Conservation (phyloP, 306 rosid genomes). For the Herpetospermum pedunculosum region DNA sequence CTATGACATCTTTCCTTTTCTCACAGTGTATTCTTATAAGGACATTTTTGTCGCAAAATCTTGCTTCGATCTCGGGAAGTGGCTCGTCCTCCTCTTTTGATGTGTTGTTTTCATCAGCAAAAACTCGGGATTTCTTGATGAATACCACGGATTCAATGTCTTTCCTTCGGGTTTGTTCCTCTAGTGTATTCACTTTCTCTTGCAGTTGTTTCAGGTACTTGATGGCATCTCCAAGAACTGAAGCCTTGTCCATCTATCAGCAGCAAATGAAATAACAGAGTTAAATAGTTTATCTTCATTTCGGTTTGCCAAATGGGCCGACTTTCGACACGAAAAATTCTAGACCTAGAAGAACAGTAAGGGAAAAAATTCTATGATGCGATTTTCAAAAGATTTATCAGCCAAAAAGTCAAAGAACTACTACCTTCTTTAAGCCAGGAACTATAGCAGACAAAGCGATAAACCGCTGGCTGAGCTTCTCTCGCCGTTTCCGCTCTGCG, state of each 20-base stretch:
- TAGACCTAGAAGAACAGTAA: background rate
- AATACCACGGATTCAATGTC: constrained; percentile 58
- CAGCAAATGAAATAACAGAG: background rate
- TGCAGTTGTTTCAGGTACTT: constrained; percentile 80
- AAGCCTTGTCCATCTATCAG: constrained; percentile 88
- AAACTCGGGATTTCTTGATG: constrained; percentile 54
- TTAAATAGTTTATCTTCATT: background rate
- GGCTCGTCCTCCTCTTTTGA: constrained; percentile 29
- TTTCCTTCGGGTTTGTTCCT: constrained; percentile 53
- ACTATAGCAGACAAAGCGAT: constrained; percentile 79
- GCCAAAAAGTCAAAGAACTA: background rate
- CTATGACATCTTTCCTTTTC: constrained; percentile 57
- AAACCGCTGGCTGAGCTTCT: constrained; percentile 86
- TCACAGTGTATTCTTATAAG: constrained; percentile 79
- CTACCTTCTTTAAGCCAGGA: constrained; percentile 93
- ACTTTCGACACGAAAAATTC: background rate
- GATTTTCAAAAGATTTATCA: background rate
- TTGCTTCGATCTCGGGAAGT: constrained; percentile 80
- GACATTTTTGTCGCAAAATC: constrained; percentile 66
- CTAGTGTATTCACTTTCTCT: constrained; percentile 63
- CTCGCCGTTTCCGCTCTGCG: constrained; percentile 80
- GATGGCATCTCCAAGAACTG: constrained; percentile 92
- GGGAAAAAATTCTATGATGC: background rate
- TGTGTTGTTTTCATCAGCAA: constrained; percentile 24
- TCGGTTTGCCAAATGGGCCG: background rate